phyloP scores from a whole-genome alignment of 495 filamentous ascomycete species.

The Penicillium paxilli region DNA sequence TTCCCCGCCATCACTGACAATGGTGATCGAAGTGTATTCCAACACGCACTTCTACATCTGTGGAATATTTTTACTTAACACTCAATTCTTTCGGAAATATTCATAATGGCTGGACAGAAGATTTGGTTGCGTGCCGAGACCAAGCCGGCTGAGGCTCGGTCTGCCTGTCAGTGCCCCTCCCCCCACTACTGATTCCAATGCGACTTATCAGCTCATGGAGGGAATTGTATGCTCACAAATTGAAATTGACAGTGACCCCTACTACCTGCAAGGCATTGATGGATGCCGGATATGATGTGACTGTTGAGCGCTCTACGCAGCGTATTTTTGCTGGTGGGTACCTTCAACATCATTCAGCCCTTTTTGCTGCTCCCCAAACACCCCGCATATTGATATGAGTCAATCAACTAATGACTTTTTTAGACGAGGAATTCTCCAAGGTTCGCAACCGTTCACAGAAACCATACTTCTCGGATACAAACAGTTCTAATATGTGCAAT shows the following conservation, averaged over 20 bases:
- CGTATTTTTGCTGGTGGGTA: slow-evolving; percentile 77
- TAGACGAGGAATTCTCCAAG: slow-evolving; percentile 56
- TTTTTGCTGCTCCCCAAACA: not conserved
- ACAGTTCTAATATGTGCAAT: slow-evolving; percentile 6
- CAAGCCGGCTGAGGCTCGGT: slow-evolving; percentile 50
- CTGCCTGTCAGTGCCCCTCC: slow-evolving; percentile 39
- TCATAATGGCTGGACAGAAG: slow-evolving; percentile 43
- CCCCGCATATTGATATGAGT: not conserved
- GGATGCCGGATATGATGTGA: slow-evolving; percentile 79
- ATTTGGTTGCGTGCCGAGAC: slow-evolving; percentile 52
- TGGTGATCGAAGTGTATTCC: slow-evolving; percentile 12
- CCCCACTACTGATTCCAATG: slow-evolving; percentile 5
- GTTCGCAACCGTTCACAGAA: slow-evolving; percentile 21
- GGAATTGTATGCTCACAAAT: slow-evolving; percentile 13
- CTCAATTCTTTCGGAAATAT: slow-evolving; percentile 5
- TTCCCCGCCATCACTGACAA: slow-evolving; percentile 40
- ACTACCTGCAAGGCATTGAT: slow-evolving; percentile 76
- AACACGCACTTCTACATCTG: not conserved
- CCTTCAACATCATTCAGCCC: not conserved
- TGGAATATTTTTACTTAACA: slow-evolving; percentile 7
- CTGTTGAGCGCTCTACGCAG: slow-evolving; percentile 75
- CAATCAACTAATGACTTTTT: slow-evolving; percentile 10
- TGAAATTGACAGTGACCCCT: slow-evolving; percentile 51
- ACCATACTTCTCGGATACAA: not conserved
- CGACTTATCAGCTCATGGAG: slow-evolving; percentile 3